A percentile compares a stretch with the other conserved stretches of the same genome.
Conservation (phyloP, 768 basidiomycete genomes). For the Xerocomus potaroensis region DNA sequence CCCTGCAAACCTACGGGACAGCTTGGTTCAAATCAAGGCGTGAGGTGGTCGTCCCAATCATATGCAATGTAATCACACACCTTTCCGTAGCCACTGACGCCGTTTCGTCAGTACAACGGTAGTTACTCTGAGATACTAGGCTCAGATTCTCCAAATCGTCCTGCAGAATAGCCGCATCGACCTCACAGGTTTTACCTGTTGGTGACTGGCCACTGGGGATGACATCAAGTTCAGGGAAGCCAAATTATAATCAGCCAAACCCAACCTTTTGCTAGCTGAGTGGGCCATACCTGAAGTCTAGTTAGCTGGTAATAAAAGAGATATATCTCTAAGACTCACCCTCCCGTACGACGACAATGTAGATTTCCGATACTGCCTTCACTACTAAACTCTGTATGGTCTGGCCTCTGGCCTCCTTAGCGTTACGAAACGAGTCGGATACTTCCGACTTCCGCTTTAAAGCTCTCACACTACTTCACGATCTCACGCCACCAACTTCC, state of each 20-base stretch:
- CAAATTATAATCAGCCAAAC: not conserved
- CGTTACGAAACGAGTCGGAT: too few relatives aligned
- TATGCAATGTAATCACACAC: conserved; percentile 7
- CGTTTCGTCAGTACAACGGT: conserved; percentile 15
- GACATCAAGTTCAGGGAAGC: not conserved
- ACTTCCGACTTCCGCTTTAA: too few relatives aligned
- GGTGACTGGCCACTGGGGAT: not conserved
- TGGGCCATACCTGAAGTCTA: conserved; percentile 16
- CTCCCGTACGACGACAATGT: conserved; percentile 1
- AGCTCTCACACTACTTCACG: too few relatives aligned
- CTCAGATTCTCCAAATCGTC: conserved; percentile 11
- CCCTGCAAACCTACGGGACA: conserved; percentile 12
- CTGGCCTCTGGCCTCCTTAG: conserved; percentile 7
- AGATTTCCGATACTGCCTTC: conserved; percentile 11
- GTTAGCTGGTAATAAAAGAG: not conserved
- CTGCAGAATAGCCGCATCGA: not conserved
- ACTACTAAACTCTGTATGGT: conserved; percentile 15
- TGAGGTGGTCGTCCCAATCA: not conserved
- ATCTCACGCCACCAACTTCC: too few relatives aligned
- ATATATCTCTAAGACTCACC: conserved; percentile 7
- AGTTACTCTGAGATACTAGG: conserved; percentile 22
- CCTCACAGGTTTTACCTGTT: not conserved
- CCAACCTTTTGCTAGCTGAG: conserved; percentile 14
- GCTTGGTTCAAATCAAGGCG: conserved; percentile 1
- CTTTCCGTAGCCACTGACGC: not conserved